Conservation (phyloP, 2,329 filamentous ascomycete genomes). For the Byssoonygena ceratinophila region DNA sequence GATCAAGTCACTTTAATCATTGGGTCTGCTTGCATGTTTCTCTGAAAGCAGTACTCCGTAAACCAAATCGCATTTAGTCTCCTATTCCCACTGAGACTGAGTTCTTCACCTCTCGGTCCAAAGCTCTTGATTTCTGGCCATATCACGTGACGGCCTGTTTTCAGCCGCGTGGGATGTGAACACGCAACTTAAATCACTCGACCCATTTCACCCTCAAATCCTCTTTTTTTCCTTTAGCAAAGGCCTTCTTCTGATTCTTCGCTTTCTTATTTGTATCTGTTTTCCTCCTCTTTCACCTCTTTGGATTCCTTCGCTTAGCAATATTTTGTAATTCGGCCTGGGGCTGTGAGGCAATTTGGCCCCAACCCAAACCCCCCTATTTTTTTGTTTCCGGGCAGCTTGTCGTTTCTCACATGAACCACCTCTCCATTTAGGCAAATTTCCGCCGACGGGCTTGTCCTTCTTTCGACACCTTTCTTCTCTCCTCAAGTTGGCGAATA, state of each 20-base stretch:
- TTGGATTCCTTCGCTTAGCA: constrained; percentile 7
- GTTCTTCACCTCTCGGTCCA: background rate
- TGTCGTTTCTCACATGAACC: constrained; percentile 9
- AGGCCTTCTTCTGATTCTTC: constrained; percentile 3
- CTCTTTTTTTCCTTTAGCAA: background rate
- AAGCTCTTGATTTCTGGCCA: background rate
- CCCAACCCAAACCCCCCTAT: background rate
- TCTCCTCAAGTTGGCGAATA: background rate
- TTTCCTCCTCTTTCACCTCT: background rate
- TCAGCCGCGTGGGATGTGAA: background rate
- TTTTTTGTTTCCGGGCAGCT: background rate
- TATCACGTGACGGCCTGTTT: constrained; percentile 3
- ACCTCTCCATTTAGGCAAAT: background rate
- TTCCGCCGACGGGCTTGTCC: background rate
- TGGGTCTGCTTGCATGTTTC: background rate
- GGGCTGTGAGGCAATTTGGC: constrained; percentile 7
- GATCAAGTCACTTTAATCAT: background rate
- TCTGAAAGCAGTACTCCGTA: constrained; percentile 1
- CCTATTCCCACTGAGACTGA: no score
- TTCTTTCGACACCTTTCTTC: background rate
- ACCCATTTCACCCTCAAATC: background rate
- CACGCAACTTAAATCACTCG: background rate
- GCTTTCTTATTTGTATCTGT: constrained; percentile 2
- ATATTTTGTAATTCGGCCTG: constrained; percentile 6
- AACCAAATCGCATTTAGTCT: background rate